phyloP scores from a whole-genome alignment of 768 basidiomycete genomes.

The Termitomyces sp. region DNA sequence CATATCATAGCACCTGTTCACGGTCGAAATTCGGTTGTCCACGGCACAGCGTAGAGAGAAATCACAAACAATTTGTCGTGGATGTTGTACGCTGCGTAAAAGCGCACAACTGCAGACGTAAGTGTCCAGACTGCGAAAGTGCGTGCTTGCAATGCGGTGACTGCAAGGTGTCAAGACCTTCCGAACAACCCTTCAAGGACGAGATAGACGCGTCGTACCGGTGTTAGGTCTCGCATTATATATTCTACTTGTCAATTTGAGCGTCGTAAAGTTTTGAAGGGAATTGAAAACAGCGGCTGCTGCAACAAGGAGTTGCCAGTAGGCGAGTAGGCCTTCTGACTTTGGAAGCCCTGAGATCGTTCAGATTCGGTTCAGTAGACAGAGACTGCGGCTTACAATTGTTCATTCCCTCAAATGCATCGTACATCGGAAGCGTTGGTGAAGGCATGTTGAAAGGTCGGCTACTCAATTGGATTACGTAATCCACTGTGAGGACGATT shows the following conservation, averaged over 20 bases:
- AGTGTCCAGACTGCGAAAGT: slow-evolving; percentile 93
- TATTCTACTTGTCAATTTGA: slow-evolving; percentile 72
- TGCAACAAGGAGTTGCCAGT: slow-evolving; percentile 86
- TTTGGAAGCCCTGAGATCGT: slow-evolving; percentile 54
- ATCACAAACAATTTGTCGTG: slow-evolving; percentile 67
- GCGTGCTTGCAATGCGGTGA: slow-evolving; percentile 82
- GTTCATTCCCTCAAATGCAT: not conserved
- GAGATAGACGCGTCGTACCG: slow-evolving; percentile 24
- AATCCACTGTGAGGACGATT: not conserved
- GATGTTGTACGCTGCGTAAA: slow-evolving; percentile 89
- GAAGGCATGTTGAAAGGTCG: too few relatives aligned
- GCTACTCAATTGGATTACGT: not conserved
- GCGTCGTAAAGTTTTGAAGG: slow-evolving; percentile 74
- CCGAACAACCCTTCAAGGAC: not conserved
- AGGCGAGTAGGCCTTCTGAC: slow-evolving; percentile 68
- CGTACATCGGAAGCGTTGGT: too few relatives aligned
- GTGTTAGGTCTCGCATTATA: slow-evolving; percentile 50
- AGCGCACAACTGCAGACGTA: slow-evolving; percentile 76
- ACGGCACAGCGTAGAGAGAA: not conserved
- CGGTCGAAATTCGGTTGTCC: slow-evolving; percentile 6
- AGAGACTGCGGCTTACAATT: slow-evolving; percentile 7
- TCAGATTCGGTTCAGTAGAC: not conserved
- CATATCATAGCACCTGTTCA: slow-evolving; percentile 83
- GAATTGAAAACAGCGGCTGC: slow-evolving; percentile 82
- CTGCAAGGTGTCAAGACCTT: slow-evolving; percentile 34